Percentiles rank a stretch among this genome's conserved stretches.
phyloP scores from a whole-genome alignment of 805 yeast species.

The Yamadazyma nakazawae region DNA sequence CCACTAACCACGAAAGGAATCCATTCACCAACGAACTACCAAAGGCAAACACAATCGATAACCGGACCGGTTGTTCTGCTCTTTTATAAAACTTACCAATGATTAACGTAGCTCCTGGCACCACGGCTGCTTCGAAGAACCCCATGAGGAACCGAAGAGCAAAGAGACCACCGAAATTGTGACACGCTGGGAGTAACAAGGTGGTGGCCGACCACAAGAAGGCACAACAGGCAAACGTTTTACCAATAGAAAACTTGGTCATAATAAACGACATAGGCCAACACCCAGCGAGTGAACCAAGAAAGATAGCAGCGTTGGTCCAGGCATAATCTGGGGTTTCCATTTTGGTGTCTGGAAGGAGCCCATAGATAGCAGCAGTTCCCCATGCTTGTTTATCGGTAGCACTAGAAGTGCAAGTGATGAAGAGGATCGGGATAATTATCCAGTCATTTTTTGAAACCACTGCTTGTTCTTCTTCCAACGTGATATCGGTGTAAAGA shows the following conservation, averaged over 20 bases:
- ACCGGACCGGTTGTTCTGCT: conserved; percentile 17
- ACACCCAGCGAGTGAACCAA: conserved; percentile 18
- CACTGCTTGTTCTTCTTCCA: conserved; percentile 12
- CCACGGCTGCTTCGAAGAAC: conserved; percentile 26
- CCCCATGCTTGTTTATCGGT: conserved; percentile 18
- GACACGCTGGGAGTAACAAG: conserved; percentile 14
- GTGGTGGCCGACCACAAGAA: conserved; percentile 16
- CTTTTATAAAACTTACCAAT: conserved; percentile 16
- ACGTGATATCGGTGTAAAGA: conserved; percentile 14
- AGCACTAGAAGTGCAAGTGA: conserved; percentile 19
- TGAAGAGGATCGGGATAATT: conserved; percentile 15
- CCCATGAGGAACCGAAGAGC: conserved; percentile 22
- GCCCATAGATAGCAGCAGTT: conserved; percentile 20
- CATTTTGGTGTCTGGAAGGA: conserved; percentile 13
- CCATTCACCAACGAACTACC: conserved; percentile 24
- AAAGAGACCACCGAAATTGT: conserved; percentile 15
- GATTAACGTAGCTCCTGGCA: conserved; percentile 18
- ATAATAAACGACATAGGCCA: conserved; percentile 18
- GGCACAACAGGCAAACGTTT: conserved; percentile 20
- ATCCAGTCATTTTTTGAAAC: conserved; percentile 15
- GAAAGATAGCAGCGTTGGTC: conserved; percentile 17
- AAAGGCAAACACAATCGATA: conserved; percentile 18
- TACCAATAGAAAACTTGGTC: conserved; percentile 21
- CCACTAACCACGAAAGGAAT: conserved; percentile 19
- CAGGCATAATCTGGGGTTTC: conserved; percentile 17